Evolutionary conservation across 345 rosid species (phyloP).

Genomic region (Alliaria petiolata): DNA sequence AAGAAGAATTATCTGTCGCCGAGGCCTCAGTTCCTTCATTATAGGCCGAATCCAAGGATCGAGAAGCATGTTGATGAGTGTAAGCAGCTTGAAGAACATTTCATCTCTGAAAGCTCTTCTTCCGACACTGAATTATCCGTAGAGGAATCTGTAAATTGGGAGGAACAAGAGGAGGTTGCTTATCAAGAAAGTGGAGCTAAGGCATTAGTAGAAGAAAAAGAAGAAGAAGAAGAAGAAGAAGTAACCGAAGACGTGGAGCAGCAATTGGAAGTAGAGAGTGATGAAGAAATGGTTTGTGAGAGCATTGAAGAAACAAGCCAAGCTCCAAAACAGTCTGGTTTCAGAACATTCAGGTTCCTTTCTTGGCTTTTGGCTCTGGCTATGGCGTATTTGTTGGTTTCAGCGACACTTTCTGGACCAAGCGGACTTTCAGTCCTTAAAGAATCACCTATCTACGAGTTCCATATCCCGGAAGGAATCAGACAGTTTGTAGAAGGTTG

Average conservation of each 20-base stretch:
- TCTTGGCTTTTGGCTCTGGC: conserved; percentile 40
- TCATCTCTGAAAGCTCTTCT: conserved; percentile 41
- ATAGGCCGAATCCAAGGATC: conserved; percentile 57
- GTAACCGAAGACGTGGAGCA: neutral
- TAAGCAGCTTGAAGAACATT: conserved; percentile 47
- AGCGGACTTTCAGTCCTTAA: neutral
- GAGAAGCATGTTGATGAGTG: conserved; percentile 37
- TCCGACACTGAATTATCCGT: conserved; percentile 48
- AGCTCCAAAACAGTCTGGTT: conserved; percentile 36
- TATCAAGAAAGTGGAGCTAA: conserved; percentile 7
- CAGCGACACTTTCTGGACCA: conserved; percentile 33
- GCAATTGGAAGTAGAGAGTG: conserved; percentile 19
- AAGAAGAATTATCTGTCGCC: conserved; percentile 57
- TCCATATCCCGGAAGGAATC: conserved; percentile 42
- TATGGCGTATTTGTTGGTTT: conserved; percentile 30
- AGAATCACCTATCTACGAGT: conserved; percentile 25
- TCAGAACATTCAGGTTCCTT: conserved; percentile 36
- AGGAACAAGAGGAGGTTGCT: conserved; percentile 34
- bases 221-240: no score
- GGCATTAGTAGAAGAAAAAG: conserved; percentile 20
- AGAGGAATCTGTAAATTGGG: conserved; percentile 46
- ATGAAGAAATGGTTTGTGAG: conserved; percentile 26
- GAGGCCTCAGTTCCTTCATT: conserved; percentile 63
- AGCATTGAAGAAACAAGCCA: conserved; percentile 25
- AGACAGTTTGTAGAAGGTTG: conserved; percentile 31